Evolutionary conservation across 352 stramenopile genomes (phyloP).

Genomic region (Phytophthora lateralis): DNA sequence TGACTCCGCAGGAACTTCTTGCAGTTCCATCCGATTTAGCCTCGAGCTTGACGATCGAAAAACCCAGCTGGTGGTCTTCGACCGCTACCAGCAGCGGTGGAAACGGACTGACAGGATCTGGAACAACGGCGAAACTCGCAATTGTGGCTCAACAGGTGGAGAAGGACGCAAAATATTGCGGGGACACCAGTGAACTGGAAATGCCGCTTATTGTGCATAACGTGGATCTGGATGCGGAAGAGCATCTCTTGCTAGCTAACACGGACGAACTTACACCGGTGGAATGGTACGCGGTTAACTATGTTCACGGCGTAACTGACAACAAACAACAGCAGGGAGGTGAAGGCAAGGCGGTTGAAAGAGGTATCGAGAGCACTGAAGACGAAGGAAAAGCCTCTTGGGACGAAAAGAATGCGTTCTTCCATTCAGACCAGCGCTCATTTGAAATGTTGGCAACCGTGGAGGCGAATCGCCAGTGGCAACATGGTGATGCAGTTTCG

Average conservation of each 20-base stretch:
- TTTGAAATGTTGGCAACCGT: slow-evolving; percentile 50
- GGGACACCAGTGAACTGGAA: slow-evolving; percentile 46
- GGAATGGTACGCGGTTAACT: slow-evolving; percentile 88
- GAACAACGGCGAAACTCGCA: slow-evolving; percentile 36
- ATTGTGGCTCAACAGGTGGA: slow-evolving; percentile 48
- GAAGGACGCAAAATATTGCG: slow-evolving; percentile 52
- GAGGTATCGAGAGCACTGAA: slow-evolving; percentile 12
- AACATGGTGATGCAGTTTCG: slow-evolving; percentile 47
- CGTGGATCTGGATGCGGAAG: slow-evolving; percentile 76
- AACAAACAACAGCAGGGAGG: slow-evolving; percentile 45
- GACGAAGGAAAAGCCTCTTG: slow-evolving; percentile 20
- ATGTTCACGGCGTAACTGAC: slow-evolving; percentile 65
- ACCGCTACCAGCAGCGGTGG: slow-evolving; percentile 38
- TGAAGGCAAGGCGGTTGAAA: slow-evolving; percentile 23
- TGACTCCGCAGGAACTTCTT: slow-evolving; percentile 74
- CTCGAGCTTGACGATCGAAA: slow-evolving; percentile 52
- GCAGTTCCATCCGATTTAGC: slow-evolving; percentile 54
- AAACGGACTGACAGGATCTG: slow-evolving; percentile 27
- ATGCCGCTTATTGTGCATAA: slow-evolving; percentile 58
- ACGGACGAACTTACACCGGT: slow-evolving; percentile 84
- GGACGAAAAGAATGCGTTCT: slow-evolving; percentile 21
- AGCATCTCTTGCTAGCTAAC: slow-evolving; percentile 83
- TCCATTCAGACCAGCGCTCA: slow-evolving; percentile 37
- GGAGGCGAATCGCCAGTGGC: slow-evolving; percentile 44
- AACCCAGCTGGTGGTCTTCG: slow-evolving; percentile 74